These are phyloP conservation scores for Tetrapisispora iriomotensis DNA, from an alignment of 805 yeast species.

Conservation along the genomic window DNA sequence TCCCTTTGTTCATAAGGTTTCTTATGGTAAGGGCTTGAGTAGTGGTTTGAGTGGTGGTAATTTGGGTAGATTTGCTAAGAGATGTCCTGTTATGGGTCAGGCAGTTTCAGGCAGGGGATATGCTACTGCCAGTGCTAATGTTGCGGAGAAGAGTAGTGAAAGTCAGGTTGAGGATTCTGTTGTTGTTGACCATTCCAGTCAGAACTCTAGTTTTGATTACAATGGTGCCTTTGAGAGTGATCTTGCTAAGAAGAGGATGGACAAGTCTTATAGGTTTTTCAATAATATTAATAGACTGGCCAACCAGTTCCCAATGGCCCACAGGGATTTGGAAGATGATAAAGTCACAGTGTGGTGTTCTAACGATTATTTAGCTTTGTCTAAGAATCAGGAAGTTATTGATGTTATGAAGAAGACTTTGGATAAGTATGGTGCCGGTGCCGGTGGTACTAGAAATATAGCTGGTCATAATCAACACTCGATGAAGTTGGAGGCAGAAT, in stretches of 20 bases:
- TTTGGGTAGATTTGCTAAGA: constrained; percentile 50
- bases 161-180: constrained; percentile 27
- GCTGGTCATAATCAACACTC: constrained; percentile 95
- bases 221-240: constrained; percentile 59
- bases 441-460: constrained; percentile 98
- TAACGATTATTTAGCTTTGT: constrained; percentile 94
- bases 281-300: constrained; percentile 96
- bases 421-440: constrained; percentile 92
- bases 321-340: constrained; percentile 60
- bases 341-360: constrained; percentile 99
- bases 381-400: constrained; percentile 65
- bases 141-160: constrained; percentile 26
- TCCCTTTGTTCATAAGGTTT: constrained; percentile 57
- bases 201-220: constrained; percentile 57
- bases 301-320: constrained; percentile 87
- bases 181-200: constrained; percentile 31
- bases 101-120: constrained; percentile 39
- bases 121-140: constrained; percentile 13
- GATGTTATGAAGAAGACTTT: constrained; percentile 69
- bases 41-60: constrained; percentile 5
- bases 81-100: constrained; percentile 87
- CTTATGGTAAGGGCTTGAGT: constrained; percentile 13
- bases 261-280: constrained; percentile 90
- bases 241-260: constrained; percentile 63
- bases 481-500: constrained; percentile 72